A percentile compares a stretch with the other conserved stretches of the same genome.
These are phyloP conservation scores for Apiospora aurea DNA, from an alignment of 2,329 filamentous ascomycete species.

Conservation along the genomic window DNA sequence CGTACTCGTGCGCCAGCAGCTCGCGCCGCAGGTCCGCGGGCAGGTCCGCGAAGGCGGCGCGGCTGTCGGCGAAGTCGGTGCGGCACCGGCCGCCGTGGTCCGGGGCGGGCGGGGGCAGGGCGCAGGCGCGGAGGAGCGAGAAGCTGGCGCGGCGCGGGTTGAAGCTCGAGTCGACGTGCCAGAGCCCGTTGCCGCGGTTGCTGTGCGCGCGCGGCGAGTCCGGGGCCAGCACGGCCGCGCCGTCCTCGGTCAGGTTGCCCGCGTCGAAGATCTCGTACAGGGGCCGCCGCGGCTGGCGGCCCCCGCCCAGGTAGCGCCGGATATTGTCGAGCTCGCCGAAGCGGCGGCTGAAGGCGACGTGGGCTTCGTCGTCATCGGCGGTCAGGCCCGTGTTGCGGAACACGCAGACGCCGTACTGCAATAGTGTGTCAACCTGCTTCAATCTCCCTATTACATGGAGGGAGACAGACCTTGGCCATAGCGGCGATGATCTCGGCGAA, in stretches of 20 bases:
- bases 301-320: slow-evolving; percentile 53
- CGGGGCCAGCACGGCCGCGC: slow-evolving; percentile 47
- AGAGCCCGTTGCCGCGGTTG: slow-evolving; percentile 43
- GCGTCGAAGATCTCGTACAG: slow-evolving; percentile 64
- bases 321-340: slow-evolving; percentile 65
- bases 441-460: too few relatives aligned
- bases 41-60: slow-evolving; percentile 27
- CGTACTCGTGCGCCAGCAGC: slow-evolving; percentile 20
- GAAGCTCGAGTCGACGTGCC: slow-evolving; percentile 26
- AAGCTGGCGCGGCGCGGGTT: slow-evolving; percentile 24
- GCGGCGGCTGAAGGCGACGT: slow-evolving; percentile 56
- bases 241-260: slow-evolving; percentile 59
- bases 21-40: neutral
- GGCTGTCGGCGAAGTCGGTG: slow-evolving; percentile 24
- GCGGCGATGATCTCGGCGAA: slow-evolving; percentile 42
- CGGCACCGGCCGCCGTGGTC: neutral
- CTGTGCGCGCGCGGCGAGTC: slow-evolving; percentile 49
- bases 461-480: slow-evolving; percentile 41
- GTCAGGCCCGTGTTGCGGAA: slow-evolving; percentile 58
- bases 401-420: slow-evolving; percentile 60
- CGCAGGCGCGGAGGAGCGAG: slow-evolving; percentile 21
- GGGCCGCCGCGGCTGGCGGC: slow-evolving; percentile 54
- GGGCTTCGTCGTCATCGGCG: slow-evolving; percentile 55
- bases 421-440: too few relatives aligned
- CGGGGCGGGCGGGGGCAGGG: neutral